Percentiles rank a stretch among this genome's conserved stretches.
These are phyloP conservation scores for Candida sakaeoensis DNA, from an alignment of 805 yeast species.

Conservation along the genomic window DNA sequence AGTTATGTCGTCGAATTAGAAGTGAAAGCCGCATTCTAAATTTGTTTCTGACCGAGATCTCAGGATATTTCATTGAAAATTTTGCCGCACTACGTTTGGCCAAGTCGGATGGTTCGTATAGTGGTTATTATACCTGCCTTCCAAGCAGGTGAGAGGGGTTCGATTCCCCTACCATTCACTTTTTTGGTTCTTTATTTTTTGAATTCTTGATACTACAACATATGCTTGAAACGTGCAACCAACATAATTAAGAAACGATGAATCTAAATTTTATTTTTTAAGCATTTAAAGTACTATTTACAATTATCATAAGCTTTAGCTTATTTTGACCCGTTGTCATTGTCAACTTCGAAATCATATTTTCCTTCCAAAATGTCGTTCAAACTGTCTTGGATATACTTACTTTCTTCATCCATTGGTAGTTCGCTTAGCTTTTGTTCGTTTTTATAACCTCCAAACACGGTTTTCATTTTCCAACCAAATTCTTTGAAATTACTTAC, in stretches of 20 bases:
- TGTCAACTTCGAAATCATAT: constrained; percentile 25
- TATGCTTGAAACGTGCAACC: no score
- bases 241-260: no score
- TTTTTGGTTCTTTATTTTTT: constrained; percentile 18
- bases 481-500: constrained; percentile 68
- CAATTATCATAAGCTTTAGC: no score
- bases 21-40: no score
- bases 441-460: constrained; percentile 66
- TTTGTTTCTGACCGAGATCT: no score
- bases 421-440: constrained; percentile 42
- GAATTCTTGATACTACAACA: no score
- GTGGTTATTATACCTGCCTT: constrained; percentile 91
- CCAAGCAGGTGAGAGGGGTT: constrained; percentile 94
- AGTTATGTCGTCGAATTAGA: no score
- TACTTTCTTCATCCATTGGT: constrained; percentile 55
- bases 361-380: constrained; percentile 48
- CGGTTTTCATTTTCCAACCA: constrained; percentile 59
- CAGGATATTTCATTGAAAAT: no score
- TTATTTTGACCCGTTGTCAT: not conserved
- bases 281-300: no score
- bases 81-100: not conserved
- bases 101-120: constrained; percentile 80
- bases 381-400: constrained; percentile 52
- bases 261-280: no score
- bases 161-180: constrained; percentile 87